Evolutionary conservation across 1,284 basidiomycete genomes (phyloP), one percentile per base, ranked within the genome.

Genomic region (Pholiota adiposa): DNA sequence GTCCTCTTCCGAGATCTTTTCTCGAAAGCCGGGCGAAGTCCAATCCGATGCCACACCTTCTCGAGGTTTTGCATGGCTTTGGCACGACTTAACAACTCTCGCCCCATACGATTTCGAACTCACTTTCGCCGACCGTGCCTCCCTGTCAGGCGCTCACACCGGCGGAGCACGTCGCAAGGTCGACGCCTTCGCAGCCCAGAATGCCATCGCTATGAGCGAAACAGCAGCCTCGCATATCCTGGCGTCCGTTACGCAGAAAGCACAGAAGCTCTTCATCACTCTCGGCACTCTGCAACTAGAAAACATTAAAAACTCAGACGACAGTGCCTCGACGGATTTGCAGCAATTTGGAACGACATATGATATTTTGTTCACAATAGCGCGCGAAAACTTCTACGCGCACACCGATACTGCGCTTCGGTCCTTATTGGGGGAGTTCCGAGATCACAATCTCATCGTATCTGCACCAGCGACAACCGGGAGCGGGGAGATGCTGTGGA

Each of bases 1-100:
- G 83, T 84, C 87, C 1, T 77, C 85, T 19, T 81, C 84, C 8
- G 88, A 89, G 63, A 71, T 78, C 18, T 80, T 84, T 54, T 75
- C 84, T 6, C 79, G 86, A 34, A 86, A 86, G 70, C 72, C 78
- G 31, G 69, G 67, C 44, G 58, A 56, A 16, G 50, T 59, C 29
- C 50, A 65, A 57, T 52, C 63, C n/a, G 63, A 68, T 7, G 51
- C 72, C n/a, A 63, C 72, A 8, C 65, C 74, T n/a, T 74, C 77
- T 2, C 78, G 84, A 33, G 90, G 90, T 1, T 94, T 90, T 73
- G 83, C 88, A 5, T 96, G 93, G 88, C 76, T 96, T 14, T 95
- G 93, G 85, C 93, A 97, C 74, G 92, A 95, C 72, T 72, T 92
- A 16, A 92, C 94, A 2, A 97, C 96, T 0, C 88, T 93, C 65